Conservation (phyloP, 1,139 yeast species). For the Taphrina sp. region DNA sequence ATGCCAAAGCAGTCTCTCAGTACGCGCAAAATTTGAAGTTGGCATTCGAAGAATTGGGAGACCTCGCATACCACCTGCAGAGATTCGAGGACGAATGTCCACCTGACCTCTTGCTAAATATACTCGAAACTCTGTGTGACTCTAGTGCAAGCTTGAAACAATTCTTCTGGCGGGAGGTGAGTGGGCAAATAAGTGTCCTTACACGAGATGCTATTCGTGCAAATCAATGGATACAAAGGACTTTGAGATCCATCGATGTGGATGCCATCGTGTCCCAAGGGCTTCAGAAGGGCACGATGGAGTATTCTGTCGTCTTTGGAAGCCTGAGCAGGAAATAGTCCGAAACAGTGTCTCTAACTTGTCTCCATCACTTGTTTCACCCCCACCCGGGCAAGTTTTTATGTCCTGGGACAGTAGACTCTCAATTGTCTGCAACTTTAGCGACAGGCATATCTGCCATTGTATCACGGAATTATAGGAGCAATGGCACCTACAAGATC, state of each 20-base stretch:
- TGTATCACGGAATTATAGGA: too few species aligned
- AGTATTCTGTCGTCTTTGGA: constrained; percentile 23
- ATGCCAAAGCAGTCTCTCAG: constrained; percentile 1
- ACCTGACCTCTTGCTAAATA: not conserved
- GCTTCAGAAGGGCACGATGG: constrained; percentile 24
- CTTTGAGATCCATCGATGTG: constrained; percentile 2
- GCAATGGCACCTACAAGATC: too few species aligned
- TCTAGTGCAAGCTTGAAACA: constrained; percentile 24
- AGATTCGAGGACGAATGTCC: constrained; percentile 16
- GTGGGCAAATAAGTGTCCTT: constrained; percentile 11
- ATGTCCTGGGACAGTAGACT: too few species aligned
- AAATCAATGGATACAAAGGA: constrained; percentile 23
- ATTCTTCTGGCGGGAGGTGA: constrained; percentile 30
- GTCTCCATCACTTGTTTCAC: too few species aligned
- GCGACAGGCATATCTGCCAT: too few species aligned
- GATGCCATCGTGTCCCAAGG: constrained; percentile 19
- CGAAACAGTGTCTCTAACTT: too few species aligned
- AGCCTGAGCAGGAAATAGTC: constrained; percentile 10
- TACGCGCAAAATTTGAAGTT: constrained; percentile 3
- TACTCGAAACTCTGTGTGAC: constrained; percentile 18
- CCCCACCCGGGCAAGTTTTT: too few species aligned
- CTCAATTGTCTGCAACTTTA: too few species aligned
- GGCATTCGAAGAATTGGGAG: constrained; percentile 2
- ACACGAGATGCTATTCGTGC: constrained; percentile 22
- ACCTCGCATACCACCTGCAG: not conserved